These are phyloP conservation scores for Penicillium thymicola DNA, from an alignment of 2,329 filamentous ascomycete species.

Conservation along the genomic window DNA sequence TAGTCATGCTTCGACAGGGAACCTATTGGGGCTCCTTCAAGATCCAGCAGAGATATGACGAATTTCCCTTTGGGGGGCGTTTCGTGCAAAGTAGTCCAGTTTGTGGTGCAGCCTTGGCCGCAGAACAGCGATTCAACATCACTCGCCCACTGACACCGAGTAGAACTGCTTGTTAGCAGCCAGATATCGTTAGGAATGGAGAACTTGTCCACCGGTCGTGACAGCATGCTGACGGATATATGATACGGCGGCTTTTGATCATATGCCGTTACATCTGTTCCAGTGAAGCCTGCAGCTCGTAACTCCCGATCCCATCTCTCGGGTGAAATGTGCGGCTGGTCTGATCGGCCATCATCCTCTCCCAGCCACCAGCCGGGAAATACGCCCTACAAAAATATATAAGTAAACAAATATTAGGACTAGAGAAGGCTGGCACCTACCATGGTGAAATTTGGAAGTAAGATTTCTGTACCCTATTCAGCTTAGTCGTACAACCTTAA, in stretches of 20 bases:
- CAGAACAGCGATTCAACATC: background rate
- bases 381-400: background rate
- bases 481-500: background rate
- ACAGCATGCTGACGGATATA: background rate
- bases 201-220: background rate
- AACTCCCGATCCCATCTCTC: constrained; percentile 1
- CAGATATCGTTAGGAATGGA: background rate
- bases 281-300: constrained; percentile 1
- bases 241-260: background rate
- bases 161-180: background rate
- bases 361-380: constrained; percentile 12
- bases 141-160: background rate
- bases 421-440: background rate
- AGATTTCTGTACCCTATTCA: background rate
- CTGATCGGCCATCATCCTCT: background rate
- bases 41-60: background rate
- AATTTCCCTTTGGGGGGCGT: background rate
- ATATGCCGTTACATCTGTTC: background rate
- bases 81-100: background rate
- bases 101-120: background rate
- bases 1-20: background rate
- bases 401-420: background rate
- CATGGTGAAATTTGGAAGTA: constrained; percentile 6
- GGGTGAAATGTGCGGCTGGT: background rate
- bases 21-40: background rate